A percentile compares a stretch with the other conserved stretches of the same genome.
Evolutionary conservation across 345 rosid genomes (phyloP).

Genomic region (Excoecaria cochinchinensis): DNA sequence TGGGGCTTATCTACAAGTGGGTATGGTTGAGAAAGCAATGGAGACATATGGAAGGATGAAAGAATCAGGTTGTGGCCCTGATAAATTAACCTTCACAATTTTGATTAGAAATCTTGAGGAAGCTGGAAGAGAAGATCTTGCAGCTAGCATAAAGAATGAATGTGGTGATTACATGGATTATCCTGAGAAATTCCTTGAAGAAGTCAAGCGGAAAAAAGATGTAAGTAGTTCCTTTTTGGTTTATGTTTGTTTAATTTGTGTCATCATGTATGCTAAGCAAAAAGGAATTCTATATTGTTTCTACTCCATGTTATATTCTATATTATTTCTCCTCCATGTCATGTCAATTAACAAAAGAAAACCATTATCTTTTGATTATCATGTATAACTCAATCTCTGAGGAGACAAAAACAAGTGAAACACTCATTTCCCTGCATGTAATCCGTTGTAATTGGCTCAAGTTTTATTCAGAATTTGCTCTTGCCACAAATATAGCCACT

Average conservation of each 20-base stretch:
- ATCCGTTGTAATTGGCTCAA: background rate
- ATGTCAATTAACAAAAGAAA: background rate
- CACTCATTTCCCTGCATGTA: background rate
- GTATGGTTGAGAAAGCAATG: constrained; percentile 55
- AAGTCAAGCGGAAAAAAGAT: constrained; percentile 31
- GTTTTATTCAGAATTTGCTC: background rate
- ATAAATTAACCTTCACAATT: constrained; percentile 49
- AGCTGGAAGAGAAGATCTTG: constrained; percentile 48
- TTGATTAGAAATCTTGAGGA: constrained; percentile 55
- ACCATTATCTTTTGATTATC: background rate
- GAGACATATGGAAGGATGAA: constrained; percentile 44
- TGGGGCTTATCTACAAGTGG: constrained; percentile 46
- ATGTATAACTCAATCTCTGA: background rate
- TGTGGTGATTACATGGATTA: constrained; percentile 45
- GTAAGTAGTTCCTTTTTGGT: background rate
- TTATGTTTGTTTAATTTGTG: background rate
- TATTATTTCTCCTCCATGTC: background rate
- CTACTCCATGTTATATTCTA: background rate
- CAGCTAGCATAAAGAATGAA: constrained; percentile 40
- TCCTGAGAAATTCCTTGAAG: constrained; percentile 52
- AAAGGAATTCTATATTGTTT: background rate
- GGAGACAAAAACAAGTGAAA: background rate
- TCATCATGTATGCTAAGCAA: background rate
- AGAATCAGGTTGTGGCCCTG: constrained; percentile 43
- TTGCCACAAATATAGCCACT: background rate